Evolutionary conservation across 164 flowering plant genomes (phyloP).

Genomic region (Annona cherimola): DNA sequence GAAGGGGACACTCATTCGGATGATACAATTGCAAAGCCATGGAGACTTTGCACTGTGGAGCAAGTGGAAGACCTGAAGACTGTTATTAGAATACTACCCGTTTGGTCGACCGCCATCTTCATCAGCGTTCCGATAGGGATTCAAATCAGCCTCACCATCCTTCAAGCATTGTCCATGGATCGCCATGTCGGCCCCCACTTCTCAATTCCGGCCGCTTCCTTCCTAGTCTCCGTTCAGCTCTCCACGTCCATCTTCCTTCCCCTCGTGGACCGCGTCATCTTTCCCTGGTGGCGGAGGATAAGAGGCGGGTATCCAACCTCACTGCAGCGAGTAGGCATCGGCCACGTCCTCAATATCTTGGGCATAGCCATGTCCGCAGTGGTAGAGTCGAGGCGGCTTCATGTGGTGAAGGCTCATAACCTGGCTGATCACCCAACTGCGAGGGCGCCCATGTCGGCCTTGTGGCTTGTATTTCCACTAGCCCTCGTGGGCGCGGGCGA

Average conservation of each 20-base stretch:
- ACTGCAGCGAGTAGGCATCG: constrained; percentile 51
- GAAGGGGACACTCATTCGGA: constrained; percentile 28
- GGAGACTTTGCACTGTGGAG: constrained; percentile 54
- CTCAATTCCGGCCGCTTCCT: constrained; percentile 57
- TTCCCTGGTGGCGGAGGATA: constrained; percentile 37
- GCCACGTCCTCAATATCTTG: constrained; percentile 44
- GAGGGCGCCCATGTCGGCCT: constrained; percentile 28
- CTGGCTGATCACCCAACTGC: constrained; percentile 13
- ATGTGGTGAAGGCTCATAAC: constrained; percentile 16
- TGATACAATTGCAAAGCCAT: constrained; percentile 32
- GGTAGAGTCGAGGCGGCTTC: constrained; percentile 46
- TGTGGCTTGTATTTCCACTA: constrained; percentile 40
- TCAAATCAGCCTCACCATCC: constrained; percentile 36
- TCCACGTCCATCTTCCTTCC: constrained; percentile 34
- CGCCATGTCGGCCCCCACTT: constrained; percentile 48
- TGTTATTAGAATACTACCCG: constrained; percentile 45
- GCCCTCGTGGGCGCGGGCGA: constrained; percentile 38
- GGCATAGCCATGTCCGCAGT: constrained; percentile 46
- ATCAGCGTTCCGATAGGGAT: constrained; percentile 41
- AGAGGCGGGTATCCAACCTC: constrained; percentile 26
- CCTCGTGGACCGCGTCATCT: constrained; percentile 40
- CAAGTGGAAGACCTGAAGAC: constrained; percentile 68
- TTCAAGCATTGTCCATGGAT: constrained; percentile 65
- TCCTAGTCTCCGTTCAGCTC: constrained; percentile 32
- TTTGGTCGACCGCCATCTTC: constrained; percentile 47